phyloP scores from a whole-genome alignment of 2,329 filamentous ascomycete genomes.

The Ophiostoma australiae region DNA sequence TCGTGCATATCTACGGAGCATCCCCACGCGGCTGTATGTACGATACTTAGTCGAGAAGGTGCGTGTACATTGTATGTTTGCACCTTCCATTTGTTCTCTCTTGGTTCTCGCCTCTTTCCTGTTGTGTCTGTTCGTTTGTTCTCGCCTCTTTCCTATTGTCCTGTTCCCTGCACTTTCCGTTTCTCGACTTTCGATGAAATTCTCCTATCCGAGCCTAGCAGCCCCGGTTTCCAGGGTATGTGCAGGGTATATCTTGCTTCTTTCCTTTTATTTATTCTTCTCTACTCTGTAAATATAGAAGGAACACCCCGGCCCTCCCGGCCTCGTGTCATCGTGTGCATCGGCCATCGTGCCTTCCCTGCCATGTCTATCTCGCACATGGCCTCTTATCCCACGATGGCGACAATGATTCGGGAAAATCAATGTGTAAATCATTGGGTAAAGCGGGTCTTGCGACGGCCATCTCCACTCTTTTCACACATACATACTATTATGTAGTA shows the following conservation, averaged over 20 bases:
- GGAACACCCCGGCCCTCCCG: not conserved
- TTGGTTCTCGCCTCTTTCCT: not conserved
- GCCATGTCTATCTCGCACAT: constrained; percentile 10
- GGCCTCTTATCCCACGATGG: constrained; percentile 5
- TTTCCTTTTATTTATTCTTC: too few relatives aligned
- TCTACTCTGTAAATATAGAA: not conserved
- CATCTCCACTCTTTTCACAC: too few relatives aligned
- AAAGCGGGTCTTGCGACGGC: not conserved
- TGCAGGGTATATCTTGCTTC: not conserved
- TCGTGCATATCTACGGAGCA: constrained; percentile 3
- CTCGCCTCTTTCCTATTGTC: not conserved
- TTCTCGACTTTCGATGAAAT: not conserved
- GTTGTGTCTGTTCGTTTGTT: not conserved
- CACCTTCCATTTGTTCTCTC: not conserved
- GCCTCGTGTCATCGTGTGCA: not conserved
- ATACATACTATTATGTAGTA: too few relatives aligned
- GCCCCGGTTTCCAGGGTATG: not conserved
- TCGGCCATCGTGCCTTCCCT: constrained; percentile 14
- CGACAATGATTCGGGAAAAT: not conserved
- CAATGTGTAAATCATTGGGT: not conserved
- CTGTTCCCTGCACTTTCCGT: not conserved
- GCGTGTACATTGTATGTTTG: not conserved
- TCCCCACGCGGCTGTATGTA: not conserved
- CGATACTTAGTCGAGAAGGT: not conserved
- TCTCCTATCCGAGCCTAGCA: not conserved